A percentile compares a stretch with the other conserved stretches of the same genome.
phyloP scores from a whole-genome alignment of 768 basidiomycete species.

The Collybia sp. region DNA sequence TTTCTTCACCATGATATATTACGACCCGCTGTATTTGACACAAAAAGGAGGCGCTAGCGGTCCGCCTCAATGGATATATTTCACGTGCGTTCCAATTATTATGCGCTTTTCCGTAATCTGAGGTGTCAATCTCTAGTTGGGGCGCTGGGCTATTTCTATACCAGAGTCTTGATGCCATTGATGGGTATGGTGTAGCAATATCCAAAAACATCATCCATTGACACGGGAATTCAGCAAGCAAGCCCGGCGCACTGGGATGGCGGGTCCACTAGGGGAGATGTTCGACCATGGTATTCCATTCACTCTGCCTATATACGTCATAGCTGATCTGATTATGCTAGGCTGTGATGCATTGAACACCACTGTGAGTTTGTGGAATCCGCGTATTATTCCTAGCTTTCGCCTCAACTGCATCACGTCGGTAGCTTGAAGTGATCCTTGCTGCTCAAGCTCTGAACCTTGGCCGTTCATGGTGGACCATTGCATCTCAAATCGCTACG shows the following conservation, averaged over 20 bases:
- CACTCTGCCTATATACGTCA: neutral
- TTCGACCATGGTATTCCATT: conserved; percentile 82
- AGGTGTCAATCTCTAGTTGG: conserved; percentile 49
- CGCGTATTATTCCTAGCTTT: neutral
- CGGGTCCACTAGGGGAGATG: conserved; percentile 96
- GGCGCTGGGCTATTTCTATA: conserved; percentile 86
- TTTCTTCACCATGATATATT: conserved; percentile 77
- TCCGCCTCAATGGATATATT: conserved; percentile 86
- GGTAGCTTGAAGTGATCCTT: conserved; percentile 83
- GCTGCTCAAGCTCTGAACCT: conserved; percentile 83
- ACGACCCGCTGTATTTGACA: conserved; percentile 73
- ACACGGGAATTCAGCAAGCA: conserved; percentile 62
- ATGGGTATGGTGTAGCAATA: conserved; percentile 54
- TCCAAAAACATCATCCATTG: conserved; percentile 7
- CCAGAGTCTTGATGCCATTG: conserved; percentile 85
- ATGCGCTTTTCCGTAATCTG: neutral
- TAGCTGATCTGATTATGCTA: conserved; percentile 18
- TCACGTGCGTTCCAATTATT: conserved; percentile 53
- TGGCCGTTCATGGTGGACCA: conserved; percentile 96
- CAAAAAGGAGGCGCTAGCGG: conserved; percentile 57
- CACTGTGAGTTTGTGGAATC: conserved; percentile 47
- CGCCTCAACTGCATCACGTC: neutral
- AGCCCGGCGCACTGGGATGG: conserved; percentile 93
- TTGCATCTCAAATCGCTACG: conserved; percentile 76
- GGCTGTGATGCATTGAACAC: conserved; percentile 95